These are phyloP conservation scores for Colletotrichum coccodes DNA, from an alignment of 2,329 filamentous ascomycete genomes.

Conservation along the genomic window DNA sequence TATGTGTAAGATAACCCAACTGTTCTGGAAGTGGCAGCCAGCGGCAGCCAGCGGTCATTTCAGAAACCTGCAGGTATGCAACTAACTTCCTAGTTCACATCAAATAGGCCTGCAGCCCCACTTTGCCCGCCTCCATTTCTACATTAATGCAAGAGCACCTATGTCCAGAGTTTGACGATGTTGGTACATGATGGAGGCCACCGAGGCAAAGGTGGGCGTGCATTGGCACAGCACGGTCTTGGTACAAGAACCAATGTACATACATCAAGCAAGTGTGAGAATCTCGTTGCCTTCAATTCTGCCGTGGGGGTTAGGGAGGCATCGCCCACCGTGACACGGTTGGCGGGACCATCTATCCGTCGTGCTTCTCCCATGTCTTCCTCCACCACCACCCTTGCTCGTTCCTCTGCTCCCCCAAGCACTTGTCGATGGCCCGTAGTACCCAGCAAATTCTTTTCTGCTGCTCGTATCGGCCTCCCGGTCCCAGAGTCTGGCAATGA, in stretches of 20 bases:
- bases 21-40: neutral
- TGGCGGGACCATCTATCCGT: slow-evolving; percentile 24
- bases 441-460: slow-evolving; percentile 6
- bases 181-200: too few relatives aligned
- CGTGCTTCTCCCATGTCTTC: slow-evolving; percentile 24
- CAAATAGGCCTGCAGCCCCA: neutral
- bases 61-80: neutral
- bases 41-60: too few relatives aligned
- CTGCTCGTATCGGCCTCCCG: slow-evolving; percentile 6
- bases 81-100: neutral
- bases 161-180: neutral
- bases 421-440: slow-evolving; percentile 14
- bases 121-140: neutral
- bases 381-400: neutral
- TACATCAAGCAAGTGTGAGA: neutral
- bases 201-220: too few relatives aligned
- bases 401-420: slow-evolving; percentile 1
- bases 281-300: slow-evolving; percentile 27
- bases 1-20: neutral
- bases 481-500: slow-evolving; percentile 1
- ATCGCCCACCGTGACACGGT: slow-evolving; percentile 8
- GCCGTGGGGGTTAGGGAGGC: slow-evolving; percentile 22
- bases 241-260: neutral
- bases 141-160: neutral
- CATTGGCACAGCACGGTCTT: neutral